Conservation (phyloP, 805 yeast genomes). For the Candida coquimbonensis region DNA sequence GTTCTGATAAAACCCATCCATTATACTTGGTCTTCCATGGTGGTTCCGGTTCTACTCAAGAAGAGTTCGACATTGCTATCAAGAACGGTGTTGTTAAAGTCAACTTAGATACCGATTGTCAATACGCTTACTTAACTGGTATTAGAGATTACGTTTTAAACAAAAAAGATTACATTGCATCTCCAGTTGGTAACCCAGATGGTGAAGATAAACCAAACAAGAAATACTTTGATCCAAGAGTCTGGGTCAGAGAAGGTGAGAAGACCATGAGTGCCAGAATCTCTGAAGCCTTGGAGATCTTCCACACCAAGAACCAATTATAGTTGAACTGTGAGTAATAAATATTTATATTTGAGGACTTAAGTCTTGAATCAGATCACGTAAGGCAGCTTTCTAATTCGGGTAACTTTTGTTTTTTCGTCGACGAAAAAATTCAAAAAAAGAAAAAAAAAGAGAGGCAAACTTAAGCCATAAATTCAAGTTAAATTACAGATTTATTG, state of each 20-base stretch:
- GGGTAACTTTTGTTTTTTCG: conserved; percentile 1
- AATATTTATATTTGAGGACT: too few relatives aligned
- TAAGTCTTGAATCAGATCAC: neutral
- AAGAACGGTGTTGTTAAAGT: conserved; percentile 95
- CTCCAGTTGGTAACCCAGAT: conserved; percentile 98
- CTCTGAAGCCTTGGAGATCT: conserved; percentile 72
- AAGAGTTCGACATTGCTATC: conserved; percentile 89
- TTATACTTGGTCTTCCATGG: conserved; percentile 99
- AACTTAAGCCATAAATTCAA: neutral
- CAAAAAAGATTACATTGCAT: conserved; percentile 89
- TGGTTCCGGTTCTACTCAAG: conserved; percentile 96
- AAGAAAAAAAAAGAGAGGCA: conserved; percentile 2
- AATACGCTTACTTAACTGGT: conserved; percentile 95
- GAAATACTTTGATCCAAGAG: conserved; percentile 99
- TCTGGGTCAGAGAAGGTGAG: conserved; percentile 99
- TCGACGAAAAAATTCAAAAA: conserved; percentile 2
- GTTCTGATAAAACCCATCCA: conserved; percentile 53
- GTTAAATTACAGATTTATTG: neutral
- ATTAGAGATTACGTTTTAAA: conserved; percentile 93
- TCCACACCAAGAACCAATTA: conserved; percentile 71
- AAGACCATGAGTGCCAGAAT: conserved; percentile 92
- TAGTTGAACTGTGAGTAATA: conserved; percentile 18
- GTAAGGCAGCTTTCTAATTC: neutral
- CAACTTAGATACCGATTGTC: conserved; percentile 98
- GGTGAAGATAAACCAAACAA: conserved; percentile 99